Percentiles rank a stretch among this genome's conserved stretches.
phyloP scores from a whole-genome alignment of 371 early-diverging fungal species.

The Edhazardia aedis region DNA sequence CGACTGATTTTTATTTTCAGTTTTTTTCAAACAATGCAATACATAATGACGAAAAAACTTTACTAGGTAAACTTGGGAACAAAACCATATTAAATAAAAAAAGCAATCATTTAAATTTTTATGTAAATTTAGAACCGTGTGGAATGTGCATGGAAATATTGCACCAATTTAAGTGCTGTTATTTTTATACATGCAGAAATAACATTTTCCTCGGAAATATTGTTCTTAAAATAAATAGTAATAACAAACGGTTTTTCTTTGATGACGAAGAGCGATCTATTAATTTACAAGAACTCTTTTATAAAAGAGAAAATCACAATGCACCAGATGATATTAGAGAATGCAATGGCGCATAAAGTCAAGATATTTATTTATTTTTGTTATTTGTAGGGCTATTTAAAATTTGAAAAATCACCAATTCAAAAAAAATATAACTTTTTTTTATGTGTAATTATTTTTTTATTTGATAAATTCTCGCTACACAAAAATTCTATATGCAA shows the following conservation, averaged over 20 bases:
- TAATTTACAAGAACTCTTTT: not conserved
- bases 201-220: conserved; percentile 38
- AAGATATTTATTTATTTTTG: no score
- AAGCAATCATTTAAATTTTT: conserved; percentile 18
- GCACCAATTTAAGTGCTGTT: conserved; percentile 9
- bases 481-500: no score
- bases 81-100: not conserved
- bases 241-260: not conserved
- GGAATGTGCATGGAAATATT: conserved; percentile 43
- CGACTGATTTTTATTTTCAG: no score
- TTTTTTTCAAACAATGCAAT: no score
- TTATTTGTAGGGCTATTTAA: no score
- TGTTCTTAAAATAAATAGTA: conserved; percentile 5
- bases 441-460: no score
- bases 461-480: no score
- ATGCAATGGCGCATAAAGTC: no score
- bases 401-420: no score
- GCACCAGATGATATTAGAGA: not conserved
- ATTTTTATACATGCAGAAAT: conserved; percentile 39
- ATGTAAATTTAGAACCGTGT: conserved; percentile 47
- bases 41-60: no score
- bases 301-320: not conserved
- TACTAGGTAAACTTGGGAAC: no score
- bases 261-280: not conserved
- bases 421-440: no score